Conservation (phyloP, 257 asterid genomes). For the Thymus quinquecostatus region DNA sequence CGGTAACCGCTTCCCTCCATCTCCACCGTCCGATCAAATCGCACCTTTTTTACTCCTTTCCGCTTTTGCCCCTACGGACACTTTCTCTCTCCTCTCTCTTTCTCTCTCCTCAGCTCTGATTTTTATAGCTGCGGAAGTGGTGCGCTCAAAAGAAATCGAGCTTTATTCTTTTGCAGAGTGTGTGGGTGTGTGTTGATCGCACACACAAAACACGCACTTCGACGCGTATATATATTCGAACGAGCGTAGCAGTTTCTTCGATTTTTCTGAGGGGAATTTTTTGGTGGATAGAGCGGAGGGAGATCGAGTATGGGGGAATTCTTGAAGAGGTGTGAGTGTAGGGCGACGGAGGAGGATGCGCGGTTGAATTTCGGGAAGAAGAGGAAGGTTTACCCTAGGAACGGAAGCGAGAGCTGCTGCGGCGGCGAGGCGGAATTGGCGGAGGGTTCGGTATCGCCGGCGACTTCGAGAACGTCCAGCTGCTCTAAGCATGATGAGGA, state of each 20-base stretch:
- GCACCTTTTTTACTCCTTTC: neutral
- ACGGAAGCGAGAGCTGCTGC: conserved; percentile 28
- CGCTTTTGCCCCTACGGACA: conserved; percentile 48
- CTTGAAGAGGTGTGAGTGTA: conserved; percentile 44
- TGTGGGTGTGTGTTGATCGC: conserved; percentile 35
- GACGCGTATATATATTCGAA: too few relatives aligned
- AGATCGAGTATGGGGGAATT: conserved; percentile 37
- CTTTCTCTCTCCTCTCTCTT: conserved; percentile 33
- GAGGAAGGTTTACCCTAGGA: conserved; percentile 48
- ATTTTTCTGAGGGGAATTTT: too few relatives aligned
- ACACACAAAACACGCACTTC: neutral
- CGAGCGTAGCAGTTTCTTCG: too few relatives aligned
- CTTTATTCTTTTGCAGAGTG: conserved; percentile 43
- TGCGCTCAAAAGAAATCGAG: conserved; percentile 36
- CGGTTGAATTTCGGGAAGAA: conserved; percentile 51
- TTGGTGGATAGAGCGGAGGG: conserved; percentile 11
- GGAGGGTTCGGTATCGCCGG: conserved; percentile 52
- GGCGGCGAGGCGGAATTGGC: conserved; percentile 30
- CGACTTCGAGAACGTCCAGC: conserved; percentile 45
- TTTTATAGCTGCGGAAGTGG: conserved; percentile 37
- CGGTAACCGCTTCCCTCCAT: conserved; percentile 67
- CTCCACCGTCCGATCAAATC: conserved; percentile 73
- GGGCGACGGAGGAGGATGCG: conserved; percentile 43
- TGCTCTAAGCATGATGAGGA: conserved; percentile 31
- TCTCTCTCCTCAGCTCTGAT: conserved; percentile 27